A percentile compares a stretch with the other conserved stretches of the same genome.
Conservation (phyloP, 352 stramenopile genomes). For the Phytophthora vignae region DNA sequence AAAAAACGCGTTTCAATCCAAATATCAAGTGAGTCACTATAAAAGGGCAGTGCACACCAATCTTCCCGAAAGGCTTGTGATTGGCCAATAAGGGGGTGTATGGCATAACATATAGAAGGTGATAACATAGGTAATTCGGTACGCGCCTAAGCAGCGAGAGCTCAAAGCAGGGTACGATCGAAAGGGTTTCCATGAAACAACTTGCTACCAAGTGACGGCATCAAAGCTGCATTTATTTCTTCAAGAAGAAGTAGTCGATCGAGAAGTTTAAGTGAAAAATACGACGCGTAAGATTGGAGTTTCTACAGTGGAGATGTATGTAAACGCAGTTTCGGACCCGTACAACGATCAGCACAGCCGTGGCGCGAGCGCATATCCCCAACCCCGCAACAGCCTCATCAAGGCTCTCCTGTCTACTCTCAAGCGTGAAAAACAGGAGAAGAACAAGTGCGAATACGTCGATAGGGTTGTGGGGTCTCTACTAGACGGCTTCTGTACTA, state of each 20-base stretch:
- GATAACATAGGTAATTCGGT: too few species aligned
- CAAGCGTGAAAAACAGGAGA: neutral
- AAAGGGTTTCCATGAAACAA: neutral
- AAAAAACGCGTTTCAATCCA: too few species aligned
- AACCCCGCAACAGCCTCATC: neutral
- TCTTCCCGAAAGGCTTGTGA: too few species aligned
- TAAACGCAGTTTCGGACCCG: neutral
- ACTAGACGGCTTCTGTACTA: neutral
- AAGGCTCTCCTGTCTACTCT: neutral
- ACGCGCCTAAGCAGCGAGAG: neutral
- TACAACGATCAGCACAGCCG: neutral
- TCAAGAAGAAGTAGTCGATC: neutral
- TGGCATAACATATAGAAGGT: too few species aligned
- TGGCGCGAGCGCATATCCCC: neutral
- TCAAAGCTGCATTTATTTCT: neutral
- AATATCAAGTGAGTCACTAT: too few species aligned
- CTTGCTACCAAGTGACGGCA: neutral
- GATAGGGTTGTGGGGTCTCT: neutral
- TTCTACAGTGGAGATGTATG: neutral
- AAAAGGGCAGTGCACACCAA: too few species aligned
- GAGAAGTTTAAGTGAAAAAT: neutral
- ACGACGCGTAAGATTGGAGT: neutral
- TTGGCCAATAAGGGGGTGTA: too few species aligned
- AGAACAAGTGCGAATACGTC: neutral
- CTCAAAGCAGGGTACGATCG: conserved; percentile 1